These are phyloP conservation scores for Globisporangium paroecandrum DNA, from an alignment of 352 stramenopile genomes.

Conservation along the genomic window DNA sequence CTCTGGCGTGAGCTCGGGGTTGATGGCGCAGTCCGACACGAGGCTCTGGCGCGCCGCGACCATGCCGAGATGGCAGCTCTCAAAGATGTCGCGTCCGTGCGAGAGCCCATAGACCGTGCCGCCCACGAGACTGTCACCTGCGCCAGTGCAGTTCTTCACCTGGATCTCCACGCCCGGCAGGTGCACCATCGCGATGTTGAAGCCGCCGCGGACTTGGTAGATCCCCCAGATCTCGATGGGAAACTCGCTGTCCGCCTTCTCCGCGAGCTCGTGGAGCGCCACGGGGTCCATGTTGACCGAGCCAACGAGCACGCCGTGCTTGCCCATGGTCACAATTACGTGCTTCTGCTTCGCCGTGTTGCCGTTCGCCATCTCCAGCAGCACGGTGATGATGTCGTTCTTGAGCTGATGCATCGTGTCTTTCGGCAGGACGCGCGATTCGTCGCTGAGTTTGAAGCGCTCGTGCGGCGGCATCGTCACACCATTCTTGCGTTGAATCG, in stretches of 20 bases:
- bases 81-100: slow-evolving; percentile 52
- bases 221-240: slow-evolving; percentile 50
- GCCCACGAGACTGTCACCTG: slow-evolving; percentile 71
- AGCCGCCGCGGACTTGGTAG: slow-evolving; percentile 42
- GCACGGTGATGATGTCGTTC: slow-evolving; percentile 62
- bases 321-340: slow-evolving; percentile 77
- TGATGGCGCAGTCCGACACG: slow-evolving; percentile 62
- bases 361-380: slow-evolving; percentile 58
- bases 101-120: slow-evolving; percentile 76
- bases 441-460: slow-evolving; percentile 47
- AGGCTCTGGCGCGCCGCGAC: slow-evolving; percentile 66
- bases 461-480: slow-evolving; percentile 25
- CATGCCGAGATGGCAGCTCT: slow-evolving; percentile 76
- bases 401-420: slow-evolving; percentile 58
- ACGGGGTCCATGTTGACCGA: slow-evolving; percentile 52
- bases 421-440: slow-evolving; percentile 38
- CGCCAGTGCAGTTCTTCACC: slow-evolving; percentile 71
- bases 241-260: slow-evolving; percentile 27
- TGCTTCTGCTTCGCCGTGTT: slow-evolving; percentile 52
- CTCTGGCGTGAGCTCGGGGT: slow-evolving; percentile 37
- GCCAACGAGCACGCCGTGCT: slow-evolving; percentile 64
- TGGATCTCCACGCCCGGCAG: slow-evolving; percentile 52
- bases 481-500: slow-evolving; percentile 37
- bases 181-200: slow-evolving; percentile 58
- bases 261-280: slow-evolving; percentile 26